Percentiles rank a stretch among this genome's conserved stretches.
Evolutionary conservation across 257 asterid genomes (phyloP).

Genomic region (Anisodus tanguticus): DNA sequence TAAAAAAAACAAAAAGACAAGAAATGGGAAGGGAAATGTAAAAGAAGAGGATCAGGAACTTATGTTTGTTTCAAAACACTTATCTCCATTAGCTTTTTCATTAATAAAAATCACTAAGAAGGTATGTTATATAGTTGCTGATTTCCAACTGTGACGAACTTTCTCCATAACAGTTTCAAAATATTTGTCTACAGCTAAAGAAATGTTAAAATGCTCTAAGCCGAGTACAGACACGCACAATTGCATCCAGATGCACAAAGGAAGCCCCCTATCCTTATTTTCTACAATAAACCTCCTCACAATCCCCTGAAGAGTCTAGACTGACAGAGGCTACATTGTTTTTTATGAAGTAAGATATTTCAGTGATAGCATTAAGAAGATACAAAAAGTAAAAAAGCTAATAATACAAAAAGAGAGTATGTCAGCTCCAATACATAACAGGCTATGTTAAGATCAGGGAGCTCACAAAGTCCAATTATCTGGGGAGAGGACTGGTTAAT

Average conservation of each 20-base stretch:
- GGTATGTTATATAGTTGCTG: neutral
- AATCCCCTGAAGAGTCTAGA: conserved; percentile 18
- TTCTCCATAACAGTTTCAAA: neutral
- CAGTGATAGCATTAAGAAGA: neutral
- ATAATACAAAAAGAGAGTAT: neutral
- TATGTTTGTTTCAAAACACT: conserved; percentile 20
- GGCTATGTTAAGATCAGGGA: neutral
- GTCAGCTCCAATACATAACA: conserved; percentile 3
- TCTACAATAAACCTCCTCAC: neutral
- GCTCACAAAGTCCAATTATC: neutral
- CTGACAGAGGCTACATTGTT: neutral
- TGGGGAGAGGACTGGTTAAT: neutral
- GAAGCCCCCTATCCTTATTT: conserved; percentile 19
- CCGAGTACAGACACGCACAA: conserved; percentile 6
- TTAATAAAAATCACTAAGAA: neutral
- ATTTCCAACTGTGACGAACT: neutral
- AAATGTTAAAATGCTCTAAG: conserved; percentile 6
- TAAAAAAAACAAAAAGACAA: neutral
- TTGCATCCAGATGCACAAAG: conserved; percentile 15
- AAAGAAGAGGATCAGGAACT: conserved; percentile 29
- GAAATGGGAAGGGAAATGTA: conserved; percentile 25
- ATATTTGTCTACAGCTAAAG: neutral
- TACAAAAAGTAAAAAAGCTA: neutral
- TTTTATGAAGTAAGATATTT: neutral
- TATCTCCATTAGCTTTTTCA: conserved; percentile 20